Evolutionary conservation across 1,139 yeast genomes (phyloP).

Genomic region (Geotrichum candidum): DNA sequence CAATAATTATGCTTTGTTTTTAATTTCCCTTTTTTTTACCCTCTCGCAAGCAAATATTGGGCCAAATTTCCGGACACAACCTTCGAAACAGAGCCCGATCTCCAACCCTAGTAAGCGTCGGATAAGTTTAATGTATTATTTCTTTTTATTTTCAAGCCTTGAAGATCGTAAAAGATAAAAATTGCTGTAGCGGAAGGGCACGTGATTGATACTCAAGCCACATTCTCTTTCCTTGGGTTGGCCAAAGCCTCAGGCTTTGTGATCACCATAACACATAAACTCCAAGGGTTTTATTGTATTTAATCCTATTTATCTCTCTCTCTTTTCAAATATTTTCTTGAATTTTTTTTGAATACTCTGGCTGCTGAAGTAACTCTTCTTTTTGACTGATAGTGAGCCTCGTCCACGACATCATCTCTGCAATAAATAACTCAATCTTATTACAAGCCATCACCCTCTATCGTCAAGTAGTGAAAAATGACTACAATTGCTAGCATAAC

Average conservation of each 20-base stretch:
- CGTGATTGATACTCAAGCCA: slow-evolving; percentile 1
- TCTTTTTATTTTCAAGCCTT: background rate
- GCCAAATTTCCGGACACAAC: background rate
- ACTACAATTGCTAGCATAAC: slow-evolving; percentile 5
- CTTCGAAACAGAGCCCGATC: background rate
- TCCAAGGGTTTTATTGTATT: background rate
- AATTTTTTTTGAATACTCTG: background rate
- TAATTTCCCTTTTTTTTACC: background rate
- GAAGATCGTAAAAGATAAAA: background rate
- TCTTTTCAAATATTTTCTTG: background rate
- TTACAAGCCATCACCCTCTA: background rate
- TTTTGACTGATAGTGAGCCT: background rate
- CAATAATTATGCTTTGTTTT: background rate
- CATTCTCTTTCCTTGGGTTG: background rate
- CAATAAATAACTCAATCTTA: background rate
- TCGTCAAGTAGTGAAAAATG: background rate
- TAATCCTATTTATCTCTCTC: background rate
- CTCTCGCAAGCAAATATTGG: background rate
- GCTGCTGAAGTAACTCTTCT: background rate
- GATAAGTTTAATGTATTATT: background rate
- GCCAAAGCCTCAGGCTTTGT: background rate
- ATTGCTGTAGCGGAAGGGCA: slow-evolving; percentile 1
- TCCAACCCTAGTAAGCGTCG: background rate
- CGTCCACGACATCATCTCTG: background rate
- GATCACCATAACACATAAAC: background rate